Evolutionary conservation across 768 basidiomycete genomes (phyloP).

Genomic region (Leccinum longicurvipes): DNA sequence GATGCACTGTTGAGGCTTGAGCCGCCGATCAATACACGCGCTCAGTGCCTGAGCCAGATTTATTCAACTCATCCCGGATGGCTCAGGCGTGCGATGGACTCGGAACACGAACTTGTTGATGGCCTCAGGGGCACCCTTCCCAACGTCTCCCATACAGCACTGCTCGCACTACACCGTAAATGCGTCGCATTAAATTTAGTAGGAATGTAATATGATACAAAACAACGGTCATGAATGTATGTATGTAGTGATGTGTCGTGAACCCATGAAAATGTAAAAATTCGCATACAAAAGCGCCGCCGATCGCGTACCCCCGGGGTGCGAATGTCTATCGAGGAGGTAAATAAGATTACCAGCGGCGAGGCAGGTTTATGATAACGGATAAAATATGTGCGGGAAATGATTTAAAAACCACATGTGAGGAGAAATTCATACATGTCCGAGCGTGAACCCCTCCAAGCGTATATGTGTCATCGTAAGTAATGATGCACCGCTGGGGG

Average conservation of each 20-base stretch:
- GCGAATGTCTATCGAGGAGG: slow-evolving; percentile 1
- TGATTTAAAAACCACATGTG: background rate
- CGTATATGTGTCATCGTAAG: background rate
- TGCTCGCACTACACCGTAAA: background rate
- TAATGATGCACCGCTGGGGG: slow-evolving; percentile 4
- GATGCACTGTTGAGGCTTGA: background rate
- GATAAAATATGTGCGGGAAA: slow-evolving; percentile 23
- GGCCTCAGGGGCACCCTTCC: no score
- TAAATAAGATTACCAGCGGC: slow-evolving; percentile 17
- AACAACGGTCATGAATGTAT: background rate
- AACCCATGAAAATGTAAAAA: background rate
- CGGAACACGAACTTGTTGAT: no score
- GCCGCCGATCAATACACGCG: background rate
- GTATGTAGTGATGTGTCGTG: background rate
- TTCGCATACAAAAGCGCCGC: background rate
- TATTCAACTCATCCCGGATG: background rate
- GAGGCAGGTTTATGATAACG: slow-evolving; percentile 12
- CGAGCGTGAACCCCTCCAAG: background rate
- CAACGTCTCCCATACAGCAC: no score
- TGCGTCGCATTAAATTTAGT: background rate
- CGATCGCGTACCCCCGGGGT: background rate
- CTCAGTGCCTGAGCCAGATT: background rate
- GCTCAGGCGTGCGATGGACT: no score
- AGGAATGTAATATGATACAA: background rate
- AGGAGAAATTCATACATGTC: background rate